Percentiles rank a stretch among this genome's conserved stretches.
Conservation (phyloP, 306 rosid species). For the Boehmeria nivea region DNA sequence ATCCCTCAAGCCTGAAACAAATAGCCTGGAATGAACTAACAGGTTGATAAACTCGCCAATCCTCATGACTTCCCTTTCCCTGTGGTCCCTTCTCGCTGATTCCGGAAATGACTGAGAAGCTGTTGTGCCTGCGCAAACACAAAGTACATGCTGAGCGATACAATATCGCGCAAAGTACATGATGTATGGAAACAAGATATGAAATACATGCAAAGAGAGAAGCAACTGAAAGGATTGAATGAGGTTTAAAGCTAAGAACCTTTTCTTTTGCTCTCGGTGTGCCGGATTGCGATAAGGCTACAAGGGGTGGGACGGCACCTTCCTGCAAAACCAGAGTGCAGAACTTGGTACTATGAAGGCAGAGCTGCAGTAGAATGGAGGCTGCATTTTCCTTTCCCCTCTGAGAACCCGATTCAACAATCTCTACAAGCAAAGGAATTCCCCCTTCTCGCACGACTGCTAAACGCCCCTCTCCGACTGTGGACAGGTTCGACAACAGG, state of each 20-base stretch:
- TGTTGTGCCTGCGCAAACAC: slow-evolving; percentile 71
- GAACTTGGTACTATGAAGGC: slow-evolving; percentile 72
- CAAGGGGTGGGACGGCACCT: slow-evolving; percentile 98
- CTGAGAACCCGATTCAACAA: slow-evolving; percentile 72
- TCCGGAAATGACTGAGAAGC: slow-evolving; percentile 87
- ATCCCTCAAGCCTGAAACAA: slow-evolving; percentile 20
- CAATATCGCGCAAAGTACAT: background rate
- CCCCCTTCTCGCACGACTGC: slow-evolving; percentile 67
- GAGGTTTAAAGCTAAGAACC: slow-evolving; percentile 33
- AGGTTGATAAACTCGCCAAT: slow-evolving; percentile 6
- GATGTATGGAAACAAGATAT: background rate
- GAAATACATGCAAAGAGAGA: too few species aligned
- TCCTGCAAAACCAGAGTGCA: slow-evolving; percentile 87
- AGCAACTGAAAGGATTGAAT: too few species aligned
- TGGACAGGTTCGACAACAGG: slow-evolving; percentile 77
- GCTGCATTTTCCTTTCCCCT: slow-evolving; percentile 96
- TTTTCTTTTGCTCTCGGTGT: slow-evolving; percentile 89
- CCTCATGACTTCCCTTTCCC: slow-evolving; percentile 63
- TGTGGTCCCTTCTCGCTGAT: slow-evolving; percentile 57
- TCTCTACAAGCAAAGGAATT: slow-evolving; percentile 75
- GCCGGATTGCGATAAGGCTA: slow-evolving; percentile 83
- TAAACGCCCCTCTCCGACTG: slow-evolving; percentile 70
- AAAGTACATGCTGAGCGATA: background rate
- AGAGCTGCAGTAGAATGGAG: slow-evolving; percentile 68
- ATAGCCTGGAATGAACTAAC: background rate